phyloP scores from a whole-genome alignment of 768 basidiomycete genomes.

The Hemileccinum rubropunctum region DNA sequence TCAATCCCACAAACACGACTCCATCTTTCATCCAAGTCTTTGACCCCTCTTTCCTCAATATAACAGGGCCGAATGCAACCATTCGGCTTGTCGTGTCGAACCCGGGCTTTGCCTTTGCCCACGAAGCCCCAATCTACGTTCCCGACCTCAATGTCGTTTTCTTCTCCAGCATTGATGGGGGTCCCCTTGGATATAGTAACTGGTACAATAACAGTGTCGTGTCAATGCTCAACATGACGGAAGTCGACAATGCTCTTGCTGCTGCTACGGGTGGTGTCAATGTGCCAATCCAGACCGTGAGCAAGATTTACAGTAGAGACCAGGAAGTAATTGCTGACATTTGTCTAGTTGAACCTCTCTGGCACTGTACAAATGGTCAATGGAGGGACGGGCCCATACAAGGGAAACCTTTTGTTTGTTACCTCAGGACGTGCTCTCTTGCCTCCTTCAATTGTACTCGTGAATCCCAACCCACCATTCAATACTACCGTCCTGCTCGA shows the following conservation, averaged over 20 bases:
- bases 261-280: conserved; percentile 39
- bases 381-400: conserved; percentile 63
- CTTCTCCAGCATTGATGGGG: conserved; percentile 72
- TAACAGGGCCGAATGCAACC: conserved; percentile 57
- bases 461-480: conserved; percentile 62
- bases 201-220: conserved; percentile 62
- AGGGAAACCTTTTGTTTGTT: conserved; percentile 55
- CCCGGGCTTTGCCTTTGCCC: conserved; percentile 67
- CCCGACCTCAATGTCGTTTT: conserved; percentile 64
- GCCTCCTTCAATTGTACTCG: conserved; percentile 61
- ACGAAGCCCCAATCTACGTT: conserved; percentile 74
- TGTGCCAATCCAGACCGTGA: conserved; percentile 45
- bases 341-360: conserved; percentile 52
- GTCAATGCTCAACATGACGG: conserved; percentile 57
- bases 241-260: conserved; percentile 48
- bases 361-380: conserved; percentile 68
- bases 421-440: conserved; percentile 63
- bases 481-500: conserved; percentile 71
- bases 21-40: conserved; percentile 61
- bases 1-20: conserved; percentile 61
- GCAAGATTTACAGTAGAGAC: conserved; percentile 3
- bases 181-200: conserved; percentile 60
- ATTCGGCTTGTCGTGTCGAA: conserved; percentile 63
- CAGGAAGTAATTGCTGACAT: not conserved
- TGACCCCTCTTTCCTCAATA: conserved; percentile 50